Conservation (phyloP, 495 filamentous ascomycete species). For the Hyaloscypha variabilis region DNA sequence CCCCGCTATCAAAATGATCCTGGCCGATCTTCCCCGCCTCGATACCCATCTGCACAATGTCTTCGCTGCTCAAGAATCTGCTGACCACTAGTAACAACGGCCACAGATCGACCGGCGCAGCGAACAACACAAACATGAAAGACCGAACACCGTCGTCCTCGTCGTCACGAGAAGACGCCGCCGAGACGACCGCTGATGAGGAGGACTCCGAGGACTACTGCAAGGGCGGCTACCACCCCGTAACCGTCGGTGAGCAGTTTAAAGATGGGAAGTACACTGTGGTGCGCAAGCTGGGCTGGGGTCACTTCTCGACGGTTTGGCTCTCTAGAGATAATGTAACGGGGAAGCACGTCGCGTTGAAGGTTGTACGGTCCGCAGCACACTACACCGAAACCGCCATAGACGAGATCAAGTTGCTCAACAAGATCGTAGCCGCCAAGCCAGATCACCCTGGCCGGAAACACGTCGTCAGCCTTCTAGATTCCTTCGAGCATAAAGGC, state of each 20-base stretch:
- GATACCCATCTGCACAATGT: slow-evolving; percentile 24
- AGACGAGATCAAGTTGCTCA: slow-evolving; percentile 97
- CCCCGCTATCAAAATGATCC: slow-evolving; percentile 19
- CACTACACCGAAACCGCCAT: slow-evolving; percentile 99
- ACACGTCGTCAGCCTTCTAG: slow-evolving; percentile 92
- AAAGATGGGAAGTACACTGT: slow-evolving; percentile 97
- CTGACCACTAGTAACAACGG: slow-evolving; percentile 29
- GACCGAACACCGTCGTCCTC: slow-evolving; percentile 82
- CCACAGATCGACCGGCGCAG: slow-evolving; percentile 39
- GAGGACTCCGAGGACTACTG: slow-evolving; percentile 99
- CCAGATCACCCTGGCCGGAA: slow-evolving; percentile 89
- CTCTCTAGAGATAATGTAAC: slow-evolving; percentile 88
- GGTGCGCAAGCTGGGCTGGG: slow-evolving; percentile 97
- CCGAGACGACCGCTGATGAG: slow-evolving; percentile 94
- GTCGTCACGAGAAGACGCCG: slow-evolving; percentile 72
- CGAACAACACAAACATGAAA: slow-evolving; percentile 35
- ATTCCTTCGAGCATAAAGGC: slow-evolving; percentile 97
- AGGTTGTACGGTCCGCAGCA: slow-evolving; percentile 94
- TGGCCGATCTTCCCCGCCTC: slow-evolving; percentile 7
- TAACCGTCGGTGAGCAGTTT: slow-evolving; percentile 91
- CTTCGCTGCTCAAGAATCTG: slow-evolving; percentile 31
- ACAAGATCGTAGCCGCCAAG: slow-evolving; percentile 94
- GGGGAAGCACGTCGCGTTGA: slow-evolving; percentile 93
- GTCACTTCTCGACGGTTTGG: slow-evolving; percentile 99
- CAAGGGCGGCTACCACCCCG: slow-evolving; percentile 97